Evolutionary conservation across 1,139 yeast species (phyloP), one percentile per base, ranked within the genome.

Genomic region (Petasospora rhodanensis): DNA sequence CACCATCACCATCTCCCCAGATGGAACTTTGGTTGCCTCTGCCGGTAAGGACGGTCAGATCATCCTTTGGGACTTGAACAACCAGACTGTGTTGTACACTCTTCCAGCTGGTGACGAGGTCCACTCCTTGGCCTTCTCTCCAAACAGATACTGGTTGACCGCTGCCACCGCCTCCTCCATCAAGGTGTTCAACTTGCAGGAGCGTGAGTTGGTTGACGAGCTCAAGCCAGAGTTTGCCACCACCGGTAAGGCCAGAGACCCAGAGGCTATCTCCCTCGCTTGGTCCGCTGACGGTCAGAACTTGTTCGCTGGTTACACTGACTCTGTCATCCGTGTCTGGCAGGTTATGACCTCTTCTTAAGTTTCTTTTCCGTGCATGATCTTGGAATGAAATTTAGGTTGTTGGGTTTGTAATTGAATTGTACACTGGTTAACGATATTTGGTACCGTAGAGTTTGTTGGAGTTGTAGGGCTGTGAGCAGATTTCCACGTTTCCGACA

Each of bases 261-360:
- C 98, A 66, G 95, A 87, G 72, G 94, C 95, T 67, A 76, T 91
- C 68, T 89, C 97, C 55, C 82, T 91, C 67, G 87, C 96, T 67
- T 91, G 99, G 99, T 89, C 97, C 61, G 94, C 96, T 70, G 98
- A 91, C 62, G 98, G 98, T 70, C 97, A 89, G 79, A 87, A 85
- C 83, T 81, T 91, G 73, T 91, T 87, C 68, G 96, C 97, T 60
- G 99, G 99, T 79, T 91, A 91, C 96, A 89, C 97, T 64, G 99
- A 91, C 74, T 86, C 86, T 79, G 79, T 83, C 65, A 89, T 91
- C 79, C 91, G 98, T 78, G 98, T 89, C 73, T 91, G 97, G 97
- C 97, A 91, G 81, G 96, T 91, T 61, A 89, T 89, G 96, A 87
- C 95, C 74, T 42, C 49, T 38, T 45, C 48, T 41, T 49, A 49